phyloP scores from a whole-genome alignment of 2,329 filamentous ascomycete species.

The Plectosphaerella cucumerina region DNA sequence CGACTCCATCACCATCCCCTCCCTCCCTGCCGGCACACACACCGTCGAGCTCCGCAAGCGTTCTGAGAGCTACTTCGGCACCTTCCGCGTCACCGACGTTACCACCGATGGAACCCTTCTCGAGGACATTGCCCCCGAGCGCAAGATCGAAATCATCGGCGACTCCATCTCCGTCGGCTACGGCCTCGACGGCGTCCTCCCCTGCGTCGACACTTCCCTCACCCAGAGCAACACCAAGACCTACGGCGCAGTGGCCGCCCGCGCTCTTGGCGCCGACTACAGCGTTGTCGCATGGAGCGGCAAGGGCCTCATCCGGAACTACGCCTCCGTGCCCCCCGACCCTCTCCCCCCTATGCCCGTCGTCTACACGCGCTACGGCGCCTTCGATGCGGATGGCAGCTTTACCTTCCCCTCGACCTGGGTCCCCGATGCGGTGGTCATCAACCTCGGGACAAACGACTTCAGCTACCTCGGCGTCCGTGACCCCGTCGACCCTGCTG shows the following conservation, averaged over 20 bases:
- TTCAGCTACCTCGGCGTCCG: constrained; percentile 29
- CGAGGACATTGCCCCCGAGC: constrained; percentile 16
- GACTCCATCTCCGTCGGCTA: constrained; percentile 42
- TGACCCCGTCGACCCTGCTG: constrained; percentile 19
- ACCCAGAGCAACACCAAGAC: constrained; percentile 34
- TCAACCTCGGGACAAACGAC: constrained; percentile 40
- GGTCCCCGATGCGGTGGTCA: constrained; percentile 31
- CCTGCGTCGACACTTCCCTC: constrained; percentile 33
- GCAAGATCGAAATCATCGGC: constrained; percentile 38
- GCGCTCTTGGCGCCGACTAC: constrained; percentile 35
- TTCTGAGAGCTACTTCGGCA: constrained; percentile 30
- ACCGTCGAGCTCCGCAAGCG: constrained; percentile 31
- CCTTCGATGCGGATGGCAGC: constrained; percentile 29
- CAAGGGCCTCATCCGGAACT: constrained; percentile 37
- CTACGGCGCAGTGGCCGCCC: constrained; percentile 37
- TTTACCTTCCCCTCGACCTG: constrained; percentile 29
- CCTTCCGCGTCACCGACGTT: constrained; percentile 9
- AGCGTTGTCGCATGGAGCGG: constrained; percentile 38
- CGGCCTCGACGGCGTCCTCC: constrained; percentile 33
- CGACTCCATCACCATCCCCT: constrained; percentile 23
- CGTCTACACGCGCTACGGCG: constrained; percentile 36
- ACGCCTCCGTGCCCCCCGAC: constrained; percentile 21
- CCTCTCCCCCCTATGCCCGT: constrained; percentile 30
- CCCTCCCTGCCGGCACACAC: constrained; percentile 26
- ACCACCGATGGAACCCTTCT: constrained; percentile 21